Base-by-base conservation (phyloP, 140 eudicot genomes). In the Senecio squalidus region DNA sequence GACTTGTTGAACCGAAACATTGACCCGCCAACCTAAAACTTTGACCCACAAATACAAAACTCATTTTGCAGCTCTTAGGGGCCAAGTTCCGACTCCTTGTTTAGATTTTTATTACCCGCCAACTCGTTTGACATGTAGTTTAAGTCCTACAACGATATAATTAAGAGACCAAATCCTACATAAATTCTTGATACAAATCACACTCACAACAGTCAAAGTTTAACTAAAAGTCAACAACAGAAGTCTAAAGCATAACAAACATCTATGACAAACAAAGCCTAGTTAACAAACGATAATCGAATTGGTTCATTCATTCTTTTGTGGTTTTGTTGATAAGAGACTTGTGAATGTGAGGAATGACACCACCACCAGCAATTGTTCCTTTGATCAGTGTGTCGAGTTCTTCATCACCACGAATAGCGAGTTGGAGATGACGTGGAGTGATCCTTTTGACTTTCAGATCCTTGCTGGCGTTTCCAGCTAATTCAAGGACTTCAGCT, bases 321-420 rank as follows among this genome's bases (percentile, higher is more conserved):
- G 85, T 70, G 70, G 88, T 77, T 58, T 84, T 84, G 80, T 84
- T 84, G 59, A 84, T 84, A 41, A 84, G 88, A 30, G 94, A 84
- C 53, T 84, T 84, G 88, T 84, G 94, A 63, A 84, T 80, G 74
- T 84, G 94, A 63, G 94, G 94, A n/a, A 84, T 84, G 40, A 84
- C 94, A 70, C 94, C 94, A 48, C 93, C 93, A 14, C 71, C 71
- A 65, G 71, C 69, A 48, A 63, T 63, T 17, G 69, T 63, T 1
- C 69, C 69, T 50, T 63, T 63, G 60, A 63, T 63, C 0, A 63
- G 69, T 5, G 69, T 63, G 26, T 63, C 69, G 34, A 63, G 69
- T 48, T 63, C 69, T 34, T 63, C 69, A 33, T 63, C 69, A 21
- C 69, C 69, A n/a, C 69, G 69, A 17, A 63, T 63, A 16, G 70